Conservation (phyloP, 2,329 filamentous ascomycete genomes). For the Nothopassalora personata region DNA sequence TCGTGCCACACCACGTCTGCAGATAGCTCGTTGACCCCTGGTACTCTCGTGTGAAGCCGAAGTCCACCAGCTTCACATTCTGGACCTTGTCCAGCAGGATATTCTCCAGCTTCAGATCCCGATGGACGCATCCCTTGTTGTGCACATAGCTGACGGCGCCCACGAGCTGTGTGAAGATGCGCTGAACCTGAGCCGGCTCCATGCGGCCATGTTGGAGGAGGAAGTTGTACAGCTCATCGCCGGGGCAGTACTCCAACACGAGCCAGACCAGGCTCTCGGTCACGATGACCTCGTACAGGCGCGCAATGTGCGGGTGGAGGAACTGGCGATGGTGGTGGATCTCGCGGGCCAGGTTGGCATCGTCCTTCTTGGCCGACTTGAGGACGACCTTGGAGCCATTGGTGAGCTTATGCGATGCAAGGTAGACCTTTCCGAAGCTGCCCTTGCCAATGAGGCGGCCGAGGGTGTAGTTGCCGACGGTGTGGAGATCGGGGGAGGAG, state of each 20-base stretch:
- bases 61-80: constrained; percentile 96
- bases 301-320: constrained; percentile 91
- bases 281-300: constrained; percentile 96
- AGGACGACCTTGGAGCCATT: constrained; percentile 99
- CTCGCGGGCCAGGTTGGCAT: constrained; percentile 90
- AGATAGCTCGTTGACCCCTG: constrained; percentile 90
- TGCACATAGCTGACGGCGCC: constrained; percentile 95
- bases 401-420: constrained; percentile 92
- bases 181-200: constrained; percentile 80
- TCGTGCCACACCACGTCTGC: constrained; percentile 94
- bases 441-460: constrained; percentile 93
- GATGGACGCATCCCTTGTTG: constrained; percentile 89
- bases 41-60: constrained; percentile 96
- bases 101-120: constrained; percentile 93
- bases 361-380: constrained; percentile 94
- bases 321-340: constrained; percentile 99
- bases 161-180: constrained; percentile 91
- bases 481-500: constrained; percentile 80
- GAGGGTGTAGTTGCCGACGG: constrained; percentile 90
- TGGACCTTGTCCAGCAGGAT: constrained; percentile 94
- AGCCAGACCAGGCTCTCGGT: constrained; percentile 94
- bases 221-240: constrained; percentile 96
- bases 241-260: constrained; percentile 91
- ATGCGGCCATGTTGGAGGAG: constrained; percentile 81
- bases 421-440: constrained; percentile 96